phyloP scores from a whole-genome alignment of 345 rosid species.

The Lepidium sativum region DNA sequence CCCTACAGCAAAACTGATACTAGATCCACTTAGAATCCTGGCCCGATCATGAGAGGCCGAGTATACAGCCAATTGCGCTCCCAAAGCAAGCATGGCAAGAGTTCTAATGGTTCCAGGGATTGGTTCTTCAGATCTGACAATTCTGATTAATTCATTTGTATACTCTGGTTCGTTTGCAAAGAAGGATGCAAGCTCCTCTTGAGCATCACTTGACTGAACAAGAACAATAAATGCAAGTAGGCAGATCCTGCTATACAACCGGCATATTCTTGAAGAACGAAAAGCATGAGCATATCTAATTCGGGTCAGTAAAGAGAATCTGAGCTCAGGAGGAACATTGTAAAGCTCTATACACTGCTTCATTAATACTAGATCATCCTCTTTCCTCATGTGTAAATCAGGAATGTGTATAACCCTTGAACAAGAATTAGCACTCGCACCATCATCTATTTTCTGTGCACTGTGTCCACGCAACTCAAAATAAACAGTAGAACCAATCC shows the following conservation, averaged over 20 bases:
- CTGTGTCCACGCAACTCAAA: conserved; percentile 71
- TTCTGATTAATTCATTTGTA: conserved; percentile 88
- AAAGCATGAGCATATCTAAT: conserved; percentile 91
- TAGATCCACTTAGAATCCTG: conserved; percentile 83
- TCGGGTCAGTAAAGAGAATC: conserved; percentile 82
- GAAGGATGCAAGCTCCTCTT: conserved; percentile 78
- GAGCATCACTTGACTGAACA: conserved; percentile 91
- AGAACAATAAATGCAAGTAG: conserved; percentile 91
- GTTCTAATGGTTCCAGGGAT: conserved; percentile 81
- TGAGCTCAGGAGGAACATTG: conserved; percentile 65
- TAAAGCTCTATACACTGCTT: conserved; percentile 72
- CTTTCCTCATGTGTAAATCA: conserved; percentile 74
- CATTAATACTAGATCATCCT: conserved; percentile 74
- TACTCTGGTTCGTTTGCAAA: conserved; percentile 96
- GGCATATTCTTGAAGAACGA: conserved; percentile 74
- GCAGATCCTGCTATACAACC: conserved; percentile 86
- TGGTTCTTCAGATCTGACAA: conserved; percentile 80
- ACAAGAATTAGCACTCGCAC: conserved; percentile 25
- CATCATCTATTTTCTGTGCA: conserved; percentile 36
- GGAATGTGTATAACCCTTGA: conserved; percentile 61
- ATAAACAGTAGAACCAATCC: conserved; percentile 78
- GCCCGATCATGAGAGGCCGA: conserved; percentile 94
- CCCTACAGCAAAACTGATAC: conserved; percentile 84
- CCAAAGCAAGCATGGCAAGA: conserved; percentile 90
- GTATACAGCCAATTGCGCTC: conserved; percentile 92